phyloP scores from a whole-genome alignment of 2,329 filamentous ascomycete species.

The Talaromyces sp. region DNA sequence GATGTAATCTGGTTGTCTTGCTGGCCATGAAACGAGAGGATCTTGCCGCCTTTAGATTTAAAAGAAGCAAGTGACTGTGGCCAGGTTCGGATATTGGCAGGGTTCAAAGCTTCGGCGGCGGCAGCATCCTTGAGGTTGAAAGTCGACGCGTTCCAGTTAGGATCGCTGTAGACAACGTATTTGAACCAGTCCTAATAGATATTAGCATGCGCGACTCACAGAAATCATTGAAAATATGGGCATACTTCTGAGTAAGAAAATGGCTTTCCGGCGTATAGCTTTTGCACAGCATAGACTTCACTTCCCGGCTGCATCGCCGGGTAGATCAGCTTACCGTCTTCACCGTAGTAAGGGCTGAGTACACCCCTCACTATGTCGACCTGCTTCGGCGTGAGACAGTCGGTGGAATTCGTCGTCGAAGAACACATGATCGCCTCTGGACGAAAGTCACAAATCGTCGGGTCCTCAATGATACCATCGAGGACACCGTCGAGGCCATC shows the following conservation, averaged over 20 bases:
- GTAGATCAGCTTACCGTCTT: conserved; percentile 23
- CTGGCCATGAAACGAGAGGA: conserved; percentile 42
- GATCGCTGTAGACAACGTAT: conserved; percentile 5
- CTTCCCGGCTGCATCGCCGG: conserved; percentile 32
- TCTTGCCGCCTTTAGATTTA: conserved; percentile 32
- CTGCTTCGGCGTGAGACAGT: neutral
- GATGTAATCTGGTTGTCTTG: conserved; percentile 48
- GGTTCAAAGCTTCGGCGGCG: neutral
- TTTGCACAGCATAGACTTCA: conserved; percentile 19
- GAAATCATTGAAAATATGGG: neutral
- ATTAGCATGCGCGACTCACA: neutral
- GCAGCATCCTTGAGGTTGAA: neutral
- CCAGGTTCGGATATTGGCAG: conserved; percentile 30
- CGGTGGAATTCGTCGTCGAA: neutral
- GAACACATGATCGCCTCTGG: conserved; percentile 1
- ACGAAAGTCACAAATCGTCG: conserved; percentile 15
- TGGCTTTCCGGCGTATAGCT: conserved; percentile 41
- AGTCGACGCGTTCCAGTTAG: conserved; percentile 1
- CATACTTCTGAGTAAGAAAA: conserved; percentile 15
- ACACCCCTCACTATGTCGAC: neutral
- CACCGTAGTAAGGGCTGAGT: neutral
- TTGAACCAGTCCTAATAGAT: neutral
- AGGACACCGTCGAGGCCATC: conserved; percentile 26
- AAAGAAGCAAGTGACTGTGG: conserved; percentile 37
- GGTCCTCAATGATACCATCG: conserved; percentile 35